These are phyloP conservation scores for Abrus pulchellus DNA, from an alignment of 306 rosid genomes.

Conservation along the genomic window DNA sequence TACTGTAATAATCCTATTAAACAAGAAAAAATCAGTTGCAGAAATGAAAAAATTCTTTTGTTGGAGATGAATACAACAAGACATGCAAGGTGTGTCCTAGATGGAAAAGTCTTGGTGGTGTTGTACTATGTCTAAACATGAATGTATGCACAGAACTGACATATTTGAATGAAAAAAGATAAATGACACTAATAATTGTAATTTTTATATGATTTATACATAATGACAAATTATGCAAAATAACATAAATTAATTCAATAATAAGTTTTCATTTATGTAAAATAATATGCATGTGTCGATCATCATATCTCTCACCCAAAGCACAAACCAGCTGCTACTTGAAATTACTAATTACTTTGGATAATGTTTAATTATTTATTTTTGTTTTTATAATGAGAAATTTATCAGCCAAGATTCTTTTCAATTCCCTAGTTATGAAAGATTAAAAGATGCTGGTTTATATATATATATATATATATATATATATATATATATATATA, in stretches of 20 bases:
- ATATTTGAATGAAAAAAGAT: conserved; percentile 23
- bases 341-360: not conserved
- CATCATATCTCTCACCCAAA: not conserved
- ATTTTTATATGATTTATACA: not conserved
- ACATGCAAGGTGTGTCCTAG: conserved; percentile 49
- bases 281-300: conserved; percentile 2
- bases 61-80: conserved; percentile 34
- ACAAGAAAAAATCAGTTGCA: conserved; percentile 45
- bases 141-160: conserved; percentile 37
- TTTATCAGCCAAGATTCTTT: conserved; percentile 1
- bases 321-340: not conserved
- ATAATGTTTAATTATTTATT: not conserved
- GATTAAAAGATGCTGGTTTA: not conserved
- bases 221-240: not conserved
- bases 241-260: not conserved
- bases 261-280: not conserved
- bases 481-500: not conserved
- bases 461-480: not conserved
- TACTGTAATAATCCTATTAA: not conserved
- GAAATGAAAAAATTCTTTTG: conserved; percentile 47
- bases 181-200: not conserved
- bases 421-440: conserved; percentile 17
- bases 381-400: not conserved
- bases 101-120: conserved; percentile 23
- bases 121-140: conserved; percentile 12